Evolutionary conservation across 2,329 filamentous ascomycete genomes (phyloP), one percentile per base, ranked within the genome.

Genomic region (Chrysosporium keratinophilum): DNA sequence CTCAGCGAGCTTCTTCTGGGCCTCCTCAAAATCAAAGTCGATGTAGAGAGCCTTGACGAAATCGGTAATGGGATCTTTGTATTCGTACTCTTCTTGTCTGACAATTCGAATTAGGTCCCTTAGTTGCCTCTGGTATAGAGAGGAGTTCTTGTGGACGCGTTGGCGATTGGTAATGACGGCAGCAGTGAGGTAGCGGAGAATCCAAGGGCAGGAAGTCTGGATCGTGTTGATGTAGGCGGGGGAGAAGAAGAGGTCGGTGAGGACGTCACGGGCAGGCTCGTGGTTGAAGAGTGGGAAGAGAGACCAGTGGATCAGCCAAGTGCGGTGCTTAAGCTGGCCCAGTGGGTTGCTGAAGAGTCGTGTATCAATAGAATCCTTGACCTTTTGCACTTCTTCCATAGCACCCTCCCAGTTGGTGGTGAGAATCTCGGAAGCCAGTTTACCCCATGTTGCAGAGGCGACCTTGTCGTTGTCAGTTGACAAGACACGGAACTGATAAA

Each of bases 231-330:
- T 98, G 79, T 88, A 98, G 64, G 88, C 81, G 60, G 90, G 87
- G 60, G 87, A 94, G 81, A 98, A 97, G 80, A 96, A 93, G 70
- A 97, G 83, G 64, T 98, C 93, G 67, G 93, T 88, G 64, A 98
- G 81, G 63, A 82, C 81, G 68, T 98, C 93, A 66, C 91, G 88
- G 56, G 88, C 88, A 61, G 83, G 79, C 66, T 97, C 91, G 76
- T 88, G 85, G 82, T 98, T 97, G 82, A 97, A 98, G 76, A 96
- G 90, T 58, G 93, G 91, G 82, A 97, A 98, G 58, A 98, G 84
- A 44, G 88, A 84, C 90, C 93, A 98, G 85, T 98, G 93, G 65
- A 95, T 86, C 65, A 98, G 79, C 88, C 91, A 95, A 56, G 90
- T 94, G 68, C 93, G 88, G 79, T 96, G 91, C 71, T 91, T 85